Conservation (phyloP, 1,284 basidiomycete genomes). For the Ganoderma sp. region DNA sequence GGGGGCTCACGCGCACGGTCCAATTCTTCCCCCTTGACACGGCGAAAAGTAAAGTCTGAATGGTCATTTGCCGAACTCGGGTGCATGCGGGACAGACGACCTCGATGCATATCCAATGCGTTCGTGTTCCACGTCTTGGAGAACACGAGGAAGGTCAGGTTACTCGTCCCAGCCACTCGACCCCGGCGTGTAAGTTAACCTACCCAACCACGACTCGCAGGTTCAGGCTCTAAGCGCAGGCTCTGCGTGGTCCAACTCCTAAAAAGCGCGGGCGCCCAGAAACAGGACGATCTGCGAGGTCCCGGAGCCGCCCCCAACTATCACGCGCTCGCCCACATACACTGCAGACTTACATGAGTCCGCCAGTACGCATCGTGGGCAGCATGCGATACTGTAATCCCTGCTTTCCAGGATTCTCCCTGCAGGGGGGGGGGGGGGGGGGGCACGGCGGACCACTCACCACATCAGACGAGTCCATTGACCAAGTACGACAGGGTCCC, state of each 20-base stretch:
- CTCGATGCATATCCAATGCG: not conserved
- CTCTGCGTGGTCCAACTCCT: not conserved
- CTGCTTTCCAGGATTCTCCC: not conserved
- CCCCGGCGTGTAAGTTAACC: not conserved
- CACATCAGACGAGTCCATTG: slow-evolving; percentile 36
- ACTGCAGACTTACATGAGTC: not conserved
- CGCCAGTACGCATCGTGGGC: not conserved
- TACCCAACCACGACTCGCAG: not conserved
- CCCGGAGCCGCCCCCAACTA: not conserved
- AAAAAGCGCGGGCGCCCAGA: not conserved
- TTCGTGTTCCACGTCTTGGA: not conserved
- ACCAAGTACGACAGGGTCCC: slow-evolving; percentile 23
- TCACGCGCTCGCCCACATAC: not conserved
- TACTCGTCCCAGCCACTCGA: not conserved
- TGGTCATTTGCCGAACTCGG: not conserved
- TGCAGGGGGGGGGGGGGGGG: not conserved
- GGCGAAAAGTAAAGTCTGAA: not conserved
- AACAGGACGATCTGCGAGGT: not conserved
- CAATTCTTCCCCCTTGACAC: not conserved
- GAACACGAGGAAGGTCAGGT: not conserved
- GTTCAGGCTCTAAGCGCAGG: not conserved
- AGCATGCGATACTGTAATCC: not conserved
- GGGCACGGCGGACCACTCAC: slow-evolving; percentile 22
- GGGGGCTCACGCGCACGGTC: too few species aligned
- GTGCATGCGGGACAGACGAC: not conserved